Evolutionary conservation across 176 grass and related monocot species (phyloP).

Genomic region (Eremochloa ophiuroides): DNA sequence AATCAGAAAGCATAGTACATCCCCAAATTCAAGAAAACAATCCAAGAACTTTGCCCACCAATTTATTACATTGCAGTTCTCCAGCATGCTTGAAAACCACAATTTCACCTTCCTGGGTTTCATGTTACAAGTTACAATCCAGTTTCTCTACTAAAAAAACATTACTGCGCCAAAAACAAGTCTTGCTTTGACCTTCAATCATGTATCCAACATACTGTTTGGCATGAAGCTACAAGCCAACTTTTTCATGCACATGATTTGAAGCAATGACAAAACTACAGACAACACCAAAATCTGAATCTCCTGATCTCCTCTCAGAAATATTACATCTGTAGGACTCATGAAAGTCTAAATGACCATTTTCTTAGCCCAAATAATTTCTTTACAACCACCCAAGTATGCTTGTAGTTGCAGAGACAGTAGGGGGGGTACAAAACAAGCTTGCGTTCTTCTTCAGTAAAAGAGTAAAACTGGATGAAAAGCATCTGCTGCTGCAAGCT

Average conservation of each 20-base stretch:
- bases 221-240: neutral
- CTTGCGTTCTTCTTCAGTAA: neutral
- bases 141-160: neutral
- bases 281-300: neutral
- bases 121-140: neutral
- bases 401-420: neutral
- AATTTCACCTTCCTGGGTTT: neutral
- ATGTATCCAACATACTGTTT: neutral
- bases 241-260: neutral
- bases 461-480: neutral
- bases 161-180: too few relatives aligned
- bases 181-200: too few relatives aligned
- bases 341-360: neutral
- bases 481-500: too few relatives aligned
- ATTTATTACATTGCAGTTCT: too few relatives aligned
- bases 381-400: neutral
- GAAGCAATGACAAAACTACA: neutral
- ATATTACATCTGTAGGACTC: neutral
- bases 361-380: neutral
- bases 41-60: too few relatives aligned
- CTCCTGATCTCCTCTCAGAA: constrained; percentile 17
- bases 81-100: too few relatives aligned
- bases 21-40: too few relatives aligned
- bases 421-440: neutral
- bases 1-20: too few relatives aligned